Conservation (phyloP, 179 eudicot genomes). For the Heliamphora pulchella region DNA sequence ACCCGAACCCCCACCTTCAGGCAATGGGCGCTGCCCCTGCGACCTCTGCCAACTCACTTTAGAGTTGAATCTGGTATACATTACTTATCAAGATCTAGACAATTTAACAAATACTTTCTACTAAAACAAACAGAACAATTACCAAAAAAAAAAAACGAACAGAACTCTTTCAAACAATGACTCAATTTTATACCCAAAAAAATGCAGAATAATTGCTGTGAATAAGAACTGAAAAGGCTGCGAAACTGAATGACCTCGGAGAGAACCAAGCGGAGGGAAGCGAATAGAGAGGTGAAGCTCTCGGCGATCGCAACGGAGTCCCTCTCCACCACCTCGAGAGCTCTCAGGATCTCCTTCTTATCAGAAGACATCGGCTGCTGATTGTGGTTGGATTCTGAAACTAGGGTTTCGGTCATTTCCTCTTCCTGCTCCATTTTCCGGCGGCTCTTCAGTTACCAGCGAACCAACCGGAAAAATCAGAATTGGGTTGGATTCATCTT, state of each 20-base stretch:
- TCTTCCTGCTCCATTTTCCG: constrained; percentile 8
- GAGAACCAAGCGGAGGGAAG: constrained; percentile 71
- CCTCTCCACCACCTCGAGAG: constrained; percentile 66
- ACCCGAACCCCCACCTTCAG: no score
- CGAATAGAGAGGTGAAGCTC: constrained; percentile 73
- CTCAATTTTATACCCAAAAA: no score
- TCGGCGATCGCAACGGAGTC: constrained; percentile 79
- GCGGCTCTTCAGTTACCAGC: background rate
- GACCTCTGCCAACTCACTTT: no score
- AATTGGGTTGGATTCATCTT: background rate
- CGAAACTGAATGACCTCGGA: constrained; percentile 47
- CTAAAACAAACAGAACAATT: background rate
- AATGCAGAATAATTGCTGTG: background rate
- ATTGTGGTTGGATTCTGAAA: background rate
- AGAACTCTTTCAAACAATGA: background rate
- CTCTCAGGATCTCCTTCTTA: constrained; percentile 38
- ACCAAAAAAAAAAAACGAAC: background rate
- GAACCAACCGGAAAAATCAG: background rate
- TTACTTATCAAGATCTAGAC: no score
- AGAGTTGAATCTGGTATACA: no score
- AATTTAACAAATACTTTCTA: no score
- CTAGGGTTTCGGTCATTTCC: constrained; percentile 14
- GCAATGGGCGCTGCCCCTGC: no score
- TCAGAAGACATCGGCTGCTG: constrained; percentile 16
- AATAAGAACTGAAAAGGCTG: background rate